A percentile compares a stretch with the other conserved stretches of the same genome.
Evolutionary conservation across 306 rosid genomes (phyloP).

Genomic region (Cucurbita argyrosperma): DNA sequence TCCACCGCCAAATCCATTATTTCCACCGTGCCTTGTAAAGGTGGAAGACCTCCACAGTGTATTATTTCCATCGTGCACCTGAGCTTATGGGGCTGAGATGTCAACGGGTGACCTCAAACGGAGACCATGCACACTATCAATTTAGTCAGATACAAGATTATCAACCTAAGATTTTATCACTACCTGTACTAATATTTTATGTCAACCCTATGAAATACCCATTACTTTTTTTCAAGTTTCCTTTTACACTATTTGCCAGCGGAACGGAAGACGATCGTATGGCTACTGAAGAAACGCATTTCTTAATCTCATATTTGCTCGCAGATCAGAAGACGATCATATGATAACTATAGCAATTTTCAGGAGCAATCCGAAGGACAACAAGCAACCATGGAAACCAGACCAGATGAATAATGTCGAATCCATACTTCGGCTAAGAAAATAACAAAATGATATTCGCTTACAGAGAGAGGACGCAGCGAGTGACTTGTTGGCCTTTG

Average conservation of each 20-base stretch:
- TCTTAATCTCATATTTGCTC: not conserved
- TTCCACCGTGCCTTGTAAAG: not conserved
- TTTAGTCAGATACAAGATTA: not conserved
- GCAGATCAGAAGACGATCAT: not conserved
- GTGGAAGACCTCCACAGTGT: not conserved
- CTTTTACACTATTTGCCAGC: not conserved
- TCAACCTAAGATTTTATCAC: not conserved
- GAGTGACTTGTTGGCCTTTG: slow-evolving; percentile 78
- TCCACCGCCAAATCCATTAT: not conserved
- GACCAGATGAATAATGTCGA: no score
- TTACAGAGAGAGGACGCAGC: slow-evolving; percentile 84
- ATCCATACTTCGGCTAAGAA: not conserved
- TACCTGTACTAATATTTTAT: not conserved
- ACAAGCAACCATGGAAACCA: no score
- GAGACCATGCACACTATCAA: not conserved
- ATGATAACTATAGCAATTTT: not conserved
- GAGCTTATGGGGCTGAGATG: not conserved
- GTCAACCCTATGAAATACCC: not conserved
- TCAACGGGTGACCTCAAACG: not conserved
- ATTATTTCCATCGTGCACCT: not conserved
- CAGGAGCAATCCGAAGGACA: not conserved
- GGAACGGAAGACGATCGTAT: not conserved
- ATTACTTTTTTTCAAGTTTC: not conserved
- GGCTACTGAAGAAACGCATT: not conserved
- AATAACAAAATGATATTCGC: not conserved